phyloP scores from a whole-genome alignment of 1,139 yeast genomes.

The Saccharomyces hybrid region DNA sequence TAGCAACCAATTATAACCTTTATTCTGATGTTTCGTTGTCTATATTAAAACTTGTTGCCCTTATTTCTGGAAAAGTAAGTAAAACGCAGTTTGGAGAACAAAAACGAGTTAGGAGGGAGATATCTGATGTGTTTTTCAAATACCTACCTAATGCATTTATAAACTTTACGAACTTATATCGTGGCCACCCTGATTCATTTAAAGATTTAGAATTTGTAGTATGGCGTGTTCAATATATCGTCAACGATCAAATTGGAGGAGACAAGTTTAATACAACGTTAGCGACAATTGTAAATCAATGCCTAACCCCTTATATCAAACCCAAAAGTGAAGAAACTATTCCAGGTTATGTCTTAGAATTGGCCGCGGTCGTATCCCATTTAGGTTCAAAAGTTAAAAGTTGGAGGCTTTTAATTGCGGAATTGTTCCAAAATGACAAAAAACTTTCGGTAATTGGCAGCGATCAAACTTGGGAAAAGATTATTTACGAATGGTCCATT shows the following conservation, averaged over 20 bases:
- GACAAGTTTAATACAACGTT: slow-evolving; percentile 43
- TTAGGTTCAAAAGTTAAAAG: slow-evolving; percentile 35
- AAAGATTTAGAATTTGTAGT: slow-evolving; percentile 30
- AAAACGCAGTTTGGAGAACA: slow-evolving; percentile 56
- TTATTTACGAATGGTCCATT: slow-evolving; percentile 27
- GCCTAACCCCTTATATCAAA: slow-evolving; percentile 42
- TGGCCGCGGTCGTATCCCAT: slow-evolving; percentile 31
- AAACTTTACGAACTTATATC: not conserved
- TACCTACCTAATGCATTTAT: slow-evolving; percentile 38
- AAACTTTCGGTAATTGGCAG: slow-evolving; percentile 13
- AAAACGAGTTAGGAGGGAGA: slow-evolving; percentile 53
- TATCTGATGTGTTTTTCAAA: slow-evolving; percentile 55
- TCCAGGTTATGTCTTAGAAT: slow-evolving; percentile 33
- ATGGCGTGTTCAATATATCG: slow-evolving; percentile 37
- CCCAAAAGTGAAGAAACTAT: slow-evolving; percentile 29
- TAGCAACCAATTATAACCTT: slow-evolving; percentile 39
- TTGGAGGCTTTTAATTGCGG: slow-evolving; percentile 48
- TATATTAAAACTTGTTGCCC: slow-evolving; percentile 42
- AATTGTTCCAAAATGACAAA: slow-evolving; percentile 43
- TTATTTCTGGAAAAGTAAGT: slow-evolving; percentile 49
- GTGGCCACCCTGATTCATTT: slow-evolving; percentile 3
- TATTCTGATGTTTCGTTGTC: slow-evolving; percentile 48
- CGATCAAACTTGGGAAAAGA: slow-evolving; percentile 17
- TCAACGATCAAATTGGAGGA: slow-evolving; percentile 37
- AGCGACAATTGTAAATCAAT: slow-evolving; percentile 39